Evolutionary conservation across 78 protist species (phyloP).

Genomic region (Dictyostelium purpureum): DNA sequence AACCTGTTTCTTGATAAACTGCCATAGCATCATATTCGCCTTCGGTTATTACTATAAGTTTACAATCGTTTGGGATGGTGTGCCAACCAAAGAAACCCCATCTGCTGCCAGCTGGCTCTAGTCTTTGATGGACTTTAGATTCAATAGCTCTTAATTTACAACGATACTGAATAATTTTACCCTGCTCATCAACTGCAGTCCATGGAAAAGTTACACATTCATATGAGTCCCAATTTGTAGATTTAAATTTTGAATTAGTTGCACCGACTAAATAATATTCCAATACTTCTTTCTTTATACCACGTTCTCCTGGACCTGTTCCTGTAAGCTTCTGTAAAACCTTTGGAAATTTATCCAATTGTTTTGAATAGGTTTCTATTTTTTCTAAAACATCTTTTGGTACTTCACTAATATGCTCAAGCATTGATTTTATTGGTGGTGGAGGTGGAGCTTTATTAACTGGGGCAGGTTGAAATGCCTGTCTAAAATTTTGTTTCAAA

Average conservation of each 20-base stretch:
- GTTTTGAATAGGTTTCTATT: slow-evolving; percentile 13
- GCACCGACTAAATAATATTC: slow-evolving; percentile 66
- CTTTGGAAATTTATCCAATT: slow-evolving; percentile 15
- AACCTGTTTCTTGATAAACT: slow-evolving; percentile 81
- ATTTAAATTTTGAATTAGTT: slow-evolving; percentile 34
- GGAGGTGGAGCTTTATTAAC: no score
- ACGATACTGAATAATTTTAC: slow-evolving; percentile 24
- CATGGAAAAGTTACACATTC: slow-evolving; percentile 86
- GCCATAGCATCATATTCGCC: slow-evolving; percentile 93
- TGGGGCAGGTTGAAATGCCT: neutral
- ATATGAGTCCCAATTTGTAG: slow-evolving; percentile 59
- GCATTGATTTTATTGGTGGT: neutral
- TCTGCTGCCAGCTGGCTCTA: slow-evolving; percentile 81
- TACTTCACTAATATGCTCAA: neutral
- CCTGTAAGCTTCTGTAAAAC: slow-evolving; percentile 50
- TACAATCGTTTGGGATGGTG: slow-evolving; percentile 64
- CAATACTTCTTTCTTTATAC: slow-evolving; percentile 30
- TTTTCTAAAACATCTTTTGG: slow-evolving; percentile 8
- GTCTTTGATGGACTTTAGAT: slow-evolving; percentile 49
- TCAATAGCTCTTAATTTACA: slow-evolving; percentile 75
- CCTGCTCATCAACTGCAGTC: slow-evolving; percentile 53
- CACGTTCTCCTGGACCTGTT: slow-evolving; percentile 55
- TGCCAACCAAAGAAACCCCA: slow-evolving; percentile 91
- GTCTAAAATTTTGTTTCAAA: no score
- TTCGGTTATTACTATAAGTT: slow-evolving; percentile 81